Percentiles rank a stretch among this genome's conserved stretches.
phyloP scores from a whole-genome alignment of 179 eudicot genomes.

The Dionaea muscipula region DNA sequence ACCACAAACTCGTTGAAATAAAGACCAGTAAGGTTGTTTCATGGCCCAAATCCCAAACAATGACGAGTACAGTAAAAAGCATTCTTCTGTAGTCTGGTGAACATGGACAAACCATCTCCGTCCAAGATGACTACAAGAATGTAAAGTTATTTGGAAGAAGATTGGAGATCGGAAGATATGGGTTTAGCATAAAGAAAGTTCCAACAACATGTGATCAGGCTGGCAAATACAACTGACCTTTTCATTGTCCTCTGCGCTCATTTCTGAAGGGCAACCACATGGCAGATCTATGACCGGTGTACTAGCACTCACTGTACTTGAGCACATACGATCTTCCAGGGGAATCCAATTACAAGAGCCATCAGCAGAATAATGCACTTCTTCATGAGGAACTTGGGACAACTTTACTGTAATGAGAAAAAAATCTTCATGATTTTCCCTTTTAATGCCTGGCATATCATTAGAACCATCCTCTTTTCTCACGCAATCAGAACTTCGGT shows the following conservation, averaged over 20 bases:
- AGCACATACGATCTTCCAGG: slow-evolving; percentile 30
- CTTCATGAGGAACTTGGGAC: slow-evolving; percentile 10
- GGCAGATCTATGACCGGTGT: slow-evolving; percentile 22
- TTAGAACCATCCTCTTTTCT: slow-evolving; percentile 4
- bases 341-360: slow-evolving; percentile 46
- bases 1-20: no score
- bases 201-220: no score
- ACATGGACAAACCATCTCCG: no score
- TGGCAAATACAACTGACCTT: slow-evolving; percentile 27
- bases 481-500: slow-evolving; percentile 4
- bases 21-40: no score
- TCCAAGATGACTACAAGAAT: no score
- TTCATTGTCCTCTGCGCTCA: slow-evolving; percentile 19
- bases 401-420: slow-evolving; percentile 11
- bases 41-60: no score
- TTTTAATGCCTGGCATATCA: slow-evolving; percentile 10
- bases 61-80: no score
- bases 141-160: no score
- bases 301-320: slow-evolving; percentile 42
- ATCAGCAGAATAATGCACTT: slow-evolving; percentile 13
- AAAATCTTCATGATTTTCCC: slow-evolving; percentile 17
- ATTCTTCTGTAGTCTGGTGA: no score
- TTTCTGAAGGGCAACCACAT: slow-evolving; percentile 22
- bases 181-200: no score
- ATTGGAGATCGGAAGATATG: no score